phyloP scores from a whole-genome alignment of 139 green algal species.

The Coelastrella sp. region DNA sequence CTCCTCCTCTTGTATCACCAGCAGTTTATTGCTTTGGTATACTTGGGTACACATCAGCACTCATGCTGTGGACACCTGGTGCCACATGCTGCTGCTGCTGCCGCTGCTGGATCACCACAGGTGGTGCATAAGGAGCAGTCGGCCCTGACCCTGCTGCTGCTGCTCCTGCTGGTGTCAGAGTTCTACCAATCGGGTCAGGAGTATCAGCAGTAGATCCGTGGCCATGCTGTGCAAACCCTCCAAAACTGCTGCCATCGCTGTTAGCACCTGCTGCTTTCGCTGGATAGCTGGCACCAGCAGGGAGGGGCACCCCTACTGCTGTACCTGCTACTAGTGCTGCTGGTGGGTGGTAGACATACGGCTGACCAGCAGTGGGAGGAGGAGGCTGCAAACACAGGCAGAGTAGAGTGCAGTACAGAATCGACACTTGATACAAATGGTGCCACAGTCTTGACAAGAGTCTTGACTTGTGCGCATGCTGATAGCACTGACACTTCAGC shows the following conservation, averaged over 20 bases:
- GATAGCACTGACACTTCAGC: too few relatives aligned
- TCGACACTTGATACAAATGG: not conserved
- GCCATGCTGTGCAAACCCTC: not conserved
- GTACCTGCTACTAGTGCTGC: not conserved
- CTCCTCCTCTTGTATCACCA: too few relatives aligned
- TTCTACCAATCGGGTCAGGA: not conserved
- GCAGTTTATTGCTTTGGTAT: too few relatives aligned
- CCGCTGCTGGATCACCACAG: not conserved
- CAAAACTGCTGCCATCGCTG: not conserved
- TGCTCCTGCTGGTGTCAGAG: not conserved
- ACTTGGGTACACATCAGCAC: too few relatives aligned
- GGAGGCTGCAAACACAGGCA: constrained; percentile 13
- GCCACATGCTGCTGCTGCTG: constrained; percentile 10
- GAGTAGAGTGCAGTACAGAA: too few relatives aligned
- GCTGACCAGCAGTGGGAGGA: constrained; percentile 27
- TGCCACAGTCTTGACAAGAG: not conserved
- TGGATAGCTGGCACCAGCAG: not conserved
- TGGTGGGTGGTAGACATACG: not conserved
- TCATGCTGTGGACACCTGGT: not conserved
- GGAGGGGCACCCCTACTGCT: not conserved
- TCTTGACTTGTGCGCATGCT: too few relatives aligned
- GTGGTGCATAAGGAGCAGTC: not conserved
- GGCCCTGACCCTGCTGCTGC: not conserved
- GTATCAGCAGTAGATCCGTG: not conserved
- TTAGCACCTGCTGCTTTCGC: not conserved